Conservation (phyloP, 192 early-diverging fungal genomes). For the Coemansia sp. region DNA sequence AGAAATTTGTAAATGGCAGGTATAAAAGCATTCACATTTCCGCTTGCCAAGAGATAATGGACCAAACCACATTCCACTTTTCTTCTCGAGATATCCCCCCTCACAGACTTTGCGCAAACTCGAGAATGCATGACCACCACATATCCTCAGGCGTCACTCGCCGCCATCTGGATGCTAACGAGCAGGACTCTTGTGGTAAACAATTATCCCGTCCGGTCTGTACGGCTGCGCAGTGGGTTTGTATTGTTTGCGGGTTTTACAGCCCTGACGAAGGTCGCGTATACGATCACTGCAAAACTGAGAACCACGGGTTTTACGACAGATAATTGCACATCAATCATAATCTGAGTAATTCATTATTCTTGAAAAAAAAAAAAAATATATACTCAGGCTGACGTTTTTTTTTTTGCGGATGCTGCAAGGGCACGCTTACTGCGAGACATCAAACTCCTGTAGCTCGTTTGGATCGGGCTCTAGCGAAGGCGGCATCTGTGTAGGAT, state of each 20-base stretch:
- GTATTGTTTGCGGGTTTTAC: slow-evolving; percentile 28
- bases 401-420: background rate
- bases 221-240: slow-evolving; percentile 26
- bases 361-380: no score
- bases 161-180: background rate
- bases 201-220: slow-evolving; percentile 13
- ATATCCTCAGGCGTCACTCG: background rate
- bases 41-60: no score
- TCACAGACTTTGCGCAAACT: background rate
- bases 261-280: slow-evolving; percentile 17
- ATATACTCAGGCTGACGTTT: no score
- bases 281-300: slow-evolving; percentile 20
- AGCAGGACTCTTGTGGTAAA: background rate
- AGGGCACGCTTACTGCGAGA: background rate
- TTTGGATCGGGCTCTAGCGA: slow-evolving; percentile 18
- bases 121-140: background rate
- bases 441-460: slow-evolving; percentile 34
- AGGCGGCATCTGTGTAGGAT: slow-evolving; percentile 49
- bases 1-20: no score
- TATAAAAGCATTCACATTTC: no score
- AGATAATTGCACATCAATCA: slow-evolving; percentile 4
- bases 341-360: no score
- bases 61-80: no score
- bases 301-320: slow-evolving; percentile 21
- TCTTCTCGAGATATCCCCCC: no score